Evolutionary conservation across 352 stramenopile genomes (phyloP).

Genomic region (Phytopythium mirpurense): DNA sequence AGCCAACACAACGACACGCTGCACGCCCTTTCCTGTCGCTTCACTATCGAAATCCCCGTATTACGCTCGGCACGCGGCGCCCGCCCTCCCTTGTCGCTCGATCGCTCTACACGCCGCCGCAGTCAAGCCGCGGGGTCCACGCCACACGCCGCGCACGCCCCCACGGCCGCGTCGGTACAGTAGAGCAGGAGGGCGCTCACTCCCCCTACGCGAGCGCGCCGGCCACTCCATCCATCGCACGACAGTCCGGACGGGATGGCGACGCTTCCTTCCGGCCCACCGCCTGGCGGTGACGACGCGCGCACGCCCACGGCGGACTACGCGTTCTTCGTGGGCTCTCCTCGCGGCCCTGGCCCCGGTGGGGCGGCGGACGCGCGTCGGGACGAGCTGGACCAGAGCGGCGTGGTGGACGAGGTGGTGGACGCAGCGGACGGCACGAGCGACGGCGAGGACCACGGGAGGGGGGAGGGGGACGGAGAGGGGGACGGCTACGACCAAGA

Average conservation of each 20-base stretch:
- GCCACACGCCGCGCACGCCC: no score
- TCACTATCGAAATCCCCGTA: not conserved
- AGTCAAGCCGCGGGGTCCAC: no score
- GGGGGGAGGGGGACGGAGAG: not conserved
- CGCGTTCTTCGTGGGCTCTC: slow-evolving; percentile 9
- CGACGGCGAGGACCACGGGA: slow-evolving; percentile 13
- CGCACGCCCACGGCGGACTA: slow-evolving; percentile 14
- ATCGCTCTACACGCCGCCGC: no score
- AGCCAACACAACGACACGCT: not conserved
- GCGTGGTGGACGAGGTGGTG: not conserved
- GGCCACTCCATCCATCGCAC: no score
- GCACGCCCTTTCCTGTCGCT: not conserved
- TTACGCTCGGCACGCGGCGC: not conserved
- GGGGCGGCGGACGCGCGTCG: not conserved
- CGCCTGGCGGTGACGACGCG: slow-evolving; percentile 2
- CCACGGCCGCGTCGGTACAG: no score
- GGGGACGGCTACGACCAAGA: slow-evolving; percentile 7
- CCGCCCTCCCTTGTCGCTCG: no score
- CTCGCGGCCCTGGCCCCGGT: not conserved
- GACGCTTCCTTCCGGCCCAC: no score
- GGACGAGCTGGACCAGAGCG: slow-evolving; percentile 12
- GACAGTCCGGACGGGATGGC: no score
- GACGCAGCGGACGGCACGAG: slow-evolving; percentile 2
- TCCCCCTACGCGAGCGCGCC: no score
- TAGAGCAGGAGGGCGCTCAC: no score